Conservation (phyloP, 164 flowering plant genomes). For the Amborella trichopoda region DNA sequence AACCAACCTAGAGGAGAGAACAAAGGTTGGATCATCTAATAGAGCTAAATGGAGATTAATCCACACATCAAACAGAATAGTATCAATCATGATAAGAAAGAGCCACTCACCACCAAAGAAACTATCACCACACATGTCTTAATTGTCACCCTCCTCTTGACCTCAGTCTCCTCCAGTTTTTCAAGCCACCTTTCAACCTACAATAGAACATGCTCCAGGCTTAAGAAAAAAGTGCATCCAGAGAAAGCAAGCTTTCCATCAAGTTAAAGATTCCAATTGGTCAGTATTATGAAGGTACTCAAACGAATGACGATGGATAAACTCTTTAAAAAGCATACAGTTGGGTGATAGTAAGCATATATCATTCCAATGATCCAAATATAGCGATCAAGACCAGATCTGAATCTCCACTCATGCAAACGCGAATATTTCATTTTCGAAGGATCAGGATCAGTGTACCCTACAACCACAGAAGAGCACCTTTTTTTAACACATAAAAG, state of each 20-base stretch:
- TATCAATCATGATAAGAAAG: constrained; percentile 5
- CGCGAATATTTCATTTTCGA: constrained; percentile 64
- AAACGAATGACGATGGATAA: background rate
- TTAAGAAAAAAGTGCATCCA: background rate
- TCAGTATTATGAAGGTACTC: background rate
- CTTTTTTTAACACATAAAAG: too few relatives aligned
- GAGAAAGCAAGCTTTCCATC: background rate
- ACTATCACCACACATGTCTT: constrained; percentile 54
- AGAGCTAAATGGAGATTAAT: too few relatives aligned
- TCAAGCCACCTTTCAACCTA: constrained; percentile 98
- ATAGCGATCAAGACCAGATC: constrained; percentile 98
- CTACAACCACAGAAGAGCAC: constrained; percentile 18
- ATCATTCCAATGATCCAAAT: constrained; percentile 99
- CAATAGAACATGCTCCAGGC: background rate
- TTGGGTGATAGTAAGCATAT: constrained; percentile 93
- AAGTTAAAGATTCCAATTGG: background rate
- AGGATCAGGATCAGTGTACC: constrained; percentile 65
- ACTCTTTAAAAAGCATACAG: constrained; percentile 38
- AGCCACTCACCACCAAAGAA: constrained; percentile 50
- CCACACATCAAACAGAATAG: too few relatives aligned
- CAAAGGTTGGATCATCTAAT: background rate
- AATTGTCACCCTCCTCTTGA: constrained; percentile 44
- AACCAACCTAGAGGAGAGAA: constrained; percentile 47
- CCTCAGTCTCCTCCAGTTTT: constrained; percentile 83
- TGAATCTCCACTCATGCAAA: constrained; percentile 96